These are phyloP conservation scores for Podospora pseudocomata DNA, from an alignment of 495 filamentous ascomycete genomes.

Conservation along the genomic window DNA sequence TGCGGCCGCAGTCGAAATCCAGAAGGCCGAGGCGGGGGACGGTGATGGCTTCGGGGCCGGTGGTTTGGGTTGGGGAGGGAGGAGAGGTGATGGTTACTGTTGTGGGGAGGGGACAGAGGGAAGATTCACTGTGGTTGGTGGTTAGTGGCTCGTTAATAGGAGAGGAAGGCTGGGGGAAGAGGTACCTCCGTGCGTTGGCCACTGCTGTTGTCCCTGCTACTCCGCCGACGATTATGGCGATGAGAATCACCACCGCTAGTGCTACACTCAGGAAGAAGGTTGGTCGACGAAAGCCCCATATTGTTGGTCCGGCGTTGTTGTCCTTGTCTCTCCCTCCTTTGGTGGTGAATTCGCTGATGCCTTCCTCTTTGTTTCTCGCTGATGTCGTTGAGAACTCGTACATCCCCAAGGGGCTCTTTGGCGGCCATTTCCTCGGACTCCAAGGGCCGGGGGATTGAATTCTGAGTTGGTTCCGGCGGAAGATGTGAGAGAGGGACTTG, in stretches of 20 bases:
- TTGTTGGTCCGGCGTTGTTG: background rate
- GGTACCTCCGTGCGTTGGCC: slow-evolving; percentile 13
- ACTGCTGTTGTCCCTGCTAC: slow-evolving; percentile 16
- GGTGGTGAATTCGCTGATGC: background rate
- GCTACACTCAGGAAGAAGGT: slow-evolving; percentile 6
- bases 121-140: background rate
- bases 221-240: slow-evolving; percentile 15
- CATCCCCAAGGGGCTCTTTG: background rate
- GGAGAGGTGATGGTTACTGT: slow-evolving; percentile 11
- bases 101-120: background rate
- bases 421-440: background rate
- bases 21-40: slow-evolving; percentile 16
- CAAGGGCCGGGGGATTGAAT: slow-evolving; percentile 8
- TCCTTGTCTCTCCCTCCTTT: background rate
- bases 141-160: background rate
- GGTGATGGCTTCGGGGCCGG: slow-evolving; percentile 1
- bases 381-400: slow-evolving; percentile 9
- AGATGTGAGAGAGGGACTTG: slow-evolving; percentile 14
- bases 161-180: background rate
- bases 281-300: slow-evolving; percentile 6
- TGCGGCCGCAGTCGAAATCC: slow-evolving; percentile 17
- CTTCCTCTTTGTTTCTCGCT: slow-evolving; percentile 1
- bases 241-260: slow-evolving; percentile 7
- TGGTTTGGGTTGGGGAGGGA: background rate
- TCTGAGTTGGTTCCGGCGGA: slow-evolving; percentile 7